A percentile compares a stretch with the other conserved stretches of the same genome.
These are phyloP conservation scores for Metarhizium humberi DNA, from an alignment of 2,329 filamentous ascomycete genomes.

Conservation along the genomic window DNA sequence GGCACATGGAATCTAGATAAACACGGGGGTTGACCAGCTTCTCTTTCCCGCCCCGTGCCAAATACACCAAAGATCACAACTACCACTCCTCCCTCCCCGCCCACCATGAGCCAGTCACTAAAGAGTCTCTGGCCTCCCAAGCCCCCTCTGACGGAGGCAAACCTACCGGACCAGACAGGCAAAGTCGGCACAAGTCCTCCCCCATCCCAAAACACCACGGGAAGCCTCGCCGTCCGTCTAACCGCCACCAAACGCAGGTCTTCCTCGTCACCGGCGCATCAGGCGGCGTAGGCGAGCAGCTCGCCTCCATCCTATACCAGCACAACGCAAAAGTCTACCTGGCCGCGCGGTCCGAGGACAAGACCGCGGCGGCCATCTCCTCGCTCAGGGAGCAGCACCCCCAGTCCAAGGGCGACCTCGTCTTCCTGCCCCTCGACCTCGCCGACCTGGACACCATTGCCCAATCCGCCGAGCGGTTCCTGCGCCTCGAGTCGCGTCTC, in stretches of 20 bases:
- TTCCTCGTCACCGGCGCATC: constrained; percentile 35
- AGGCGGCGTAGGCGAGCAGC: constrained; percentile 37
- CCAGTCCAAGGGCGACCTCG: constrained; percentile 25
- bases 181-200: too few species aligned
- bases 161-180: too few species aligned
- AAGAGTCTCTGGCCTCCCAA: too few species aligned
- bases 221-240: too few species aligned
- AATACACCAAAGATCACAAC: too few species aligned
- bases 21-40: too few species aligned
- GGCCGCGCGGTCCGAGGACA: constrained; percentile 34
- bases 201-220: too few species aligned
- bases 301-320: constrained; percentile 41
- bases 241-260: background rate
- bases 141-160: too few species aligned
- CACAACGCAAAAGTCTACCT: constrained; percentile 46
- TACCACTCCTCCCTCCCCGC: too few species aligned
- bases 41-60: too few species aligned
- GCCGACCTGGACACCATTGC: constrained; percentile 22
- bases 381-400: constrained; percentile 26
- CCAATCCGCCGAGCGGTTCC: constrained; percentile 14
- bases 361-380: constrained; percentile 32
- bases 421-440: constrained; percentile 33
- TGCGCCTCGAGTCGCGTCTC: constrained; percentile 16
- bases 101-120: too few species aligned
- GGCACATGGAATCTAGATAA: too few species aligned